Base-by-base conservation (phyloP, 164 flowering plant species). In the Stephania japonica region DNA sequence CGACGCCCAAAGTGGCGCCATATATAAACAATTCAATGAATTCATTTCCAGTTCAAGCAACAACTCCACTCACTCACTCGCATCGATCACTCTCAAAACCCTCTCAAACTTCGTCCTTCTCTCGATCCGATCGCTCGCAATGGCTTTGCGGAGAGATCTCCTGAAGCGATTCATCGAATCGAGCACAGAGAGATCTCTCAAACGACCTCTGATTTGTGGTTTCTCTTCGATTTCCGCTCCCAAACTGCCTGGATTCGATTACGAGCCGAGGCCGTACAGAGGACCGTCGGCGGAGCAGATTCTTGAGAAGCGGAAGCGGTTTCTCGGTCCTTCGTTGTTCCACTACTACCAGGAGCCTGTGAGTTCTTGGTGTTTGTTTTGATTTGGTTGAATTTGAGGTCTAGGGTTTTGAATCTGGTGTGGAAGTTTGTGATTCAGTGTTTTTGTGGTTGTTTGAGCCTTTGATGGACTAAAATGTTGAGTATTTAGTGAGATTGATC, bases 261-360 rank as follows among this genome's bases (percentile, higher is more conserved):
- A 91, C 80, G 75, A 80, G 61, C 99, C 98, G 5, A 84, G 83
- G 75, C 87, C 87, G 11, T 93, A 93, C 74, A 78, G 61, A 0
- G 99, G 99, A 6, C 98, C 89, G 0, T 78, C 53, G 7, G 93
- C 82, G 5, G 97, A 93, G 61, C 87, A 95, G 38, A 84, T 95
- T 47, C 75, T 91, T 32, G 75, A 74, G 76, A 95, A 95, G 80
- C 81, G 98, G 63, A 91, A 89, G 87, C 85, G 73, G 78, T 95
- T 82, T 76, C 83, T 95, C 32, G 97, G 97, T 56, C 94, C 96
- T 7, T 95, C 99, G 38, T 81, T 91, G 23, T 91, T 93, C 76
- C 73, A 95, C 75, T 93, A 83, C 82, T 95, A 91, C 43, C 88
- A 95, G 75, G 93, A 91, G 72, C 98, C 98, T 26, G 99, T 93